These are phyloP conservation scores for Termitomyces sp. DNA, from an alignment of 1,284 basidiomycete genomes.

Conservation along the genomic window DNA sequence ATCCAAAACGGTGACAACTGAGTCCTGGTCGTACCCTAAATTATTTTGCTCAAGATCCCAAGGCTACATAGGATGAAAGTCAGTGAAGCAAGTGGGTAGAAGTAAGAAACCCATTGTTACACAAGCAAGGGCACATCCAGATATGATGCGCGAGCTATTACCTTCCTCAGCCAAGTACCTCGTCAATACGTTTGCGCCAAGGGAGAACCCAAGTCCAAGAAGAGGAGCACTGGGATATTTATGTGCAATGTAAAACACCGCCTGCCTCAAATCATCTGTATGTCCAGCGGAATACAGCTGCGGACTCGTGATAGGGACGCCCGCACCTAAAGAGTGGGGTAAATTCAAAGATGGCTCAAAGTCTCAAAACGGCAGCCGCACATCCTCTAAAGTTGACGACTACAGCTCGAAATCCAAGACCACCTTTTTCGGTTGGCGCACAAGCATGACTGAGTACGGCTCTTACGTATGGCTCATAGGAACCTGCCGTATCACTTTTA, in stretches of 20 bases:
- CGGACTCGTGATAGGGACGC: conserved; percentile 73
- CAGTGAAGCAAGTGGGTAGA: conserved; percentile 4
- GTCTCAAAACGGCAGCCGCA: conserved; percentile 27
- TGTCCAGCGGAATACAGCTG: conserved; percentile 85
- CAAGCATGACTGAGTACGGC: conserved; percentile 72
- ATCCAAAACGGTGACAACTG: conserved; percentile 2
- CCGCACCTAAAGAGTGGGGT: conserved; percentile 54
- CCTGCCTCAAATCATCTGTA: conserved; percentile 83
- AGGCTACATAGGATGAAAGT: conserved; percentile 42
- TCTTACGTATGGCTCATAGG: conserved; percentile 85
- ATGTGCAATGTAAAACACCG: conserved; percentile 72
- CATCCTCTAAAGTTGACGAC: conserved; percentile 92
- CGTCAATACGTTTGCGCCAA: conserved; percentile 92
- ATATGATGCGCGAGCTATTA: conserved; percentile 65
- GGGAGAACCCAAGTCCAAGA: conserved; percentile 87
- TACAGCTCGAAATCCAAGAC: conserved; percentile 82
- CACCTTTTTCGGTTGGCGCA: conserved; percentile 65
- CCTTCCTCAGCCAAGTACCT: conserved; percentile 89
- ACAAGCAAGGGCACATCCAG: conserved; percentile 78
- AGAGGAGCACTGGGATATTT: conserved; percentile 79
- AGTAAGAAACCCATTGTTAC: conserved; percentile 38
- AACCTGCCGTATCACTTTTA: conserved; percentile 42
- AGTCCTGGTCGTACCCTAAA: conserved; percentile 35
- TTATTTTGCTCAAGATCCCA: conserved; percentile 71
- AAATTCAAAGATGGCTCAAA: background rate